Base-by-base conservation (phyloP, 148 eudicot genomes). In the Arbutus unedo region DNA sequence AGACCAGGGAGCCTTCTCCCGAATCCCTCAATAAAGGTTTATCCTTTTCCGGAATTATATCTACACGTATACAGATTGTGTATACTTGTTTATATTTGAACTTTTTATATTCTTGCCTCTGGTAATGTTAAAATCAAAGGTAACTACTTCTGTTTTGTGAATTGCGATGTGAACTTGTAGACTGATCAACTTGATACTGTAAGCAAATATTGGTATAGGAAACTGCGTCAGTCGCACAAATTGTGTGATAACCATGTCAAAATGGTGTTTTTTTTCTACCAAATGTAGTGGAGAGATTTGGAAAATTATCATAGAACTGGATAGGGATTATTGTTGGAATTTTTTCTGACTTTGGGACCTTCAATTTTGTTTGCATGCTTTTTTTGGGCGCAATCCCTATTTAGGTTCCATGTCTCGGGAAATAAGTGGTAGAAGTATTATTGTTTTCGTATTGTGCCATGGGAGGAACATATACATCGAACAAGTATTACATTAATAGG, bases 1-100 rank as follows among this genome's bases (percentile, higher is more conserved):
- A 90, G 2, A 85, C 92, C 4, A 50, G 85, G 77, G 96, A 94
- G n/a, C 98, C 98, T 4, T 88, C 95, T 8, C 90, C 96, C 82
- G 94, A 94, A 10, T 78, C 96, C 14, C 91, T 93, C 4, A 95
- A 88, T 21, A 95, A 91, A 92, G 98, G 98, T 93, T 3, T 4
- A 64, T 45, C 9, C 59, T 45, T 64, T 6, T 0, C 19, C n/a
- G 5, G 0, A 2, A 15, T 2, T 7, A 2, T 18, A 7, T 43
- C 1, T 23, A 55, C 59, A 14, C 19, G 4, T 55, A 19, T 18
- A 55, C 59, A 4, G 59, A 55, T 55, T 55, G 59, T 18, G 59
- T 55, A 2, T 16, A 55, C 59, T 55, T 55, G 59, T 55, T 55
- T 55, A 16, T 3, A 55, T 55, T 55, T 55, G 56, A 14, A 14